Evolutionary conservation across 2,329 filamentous ascomycete species (phyloP).

Genomic region (Trichoderma pleuroti): DNA sequence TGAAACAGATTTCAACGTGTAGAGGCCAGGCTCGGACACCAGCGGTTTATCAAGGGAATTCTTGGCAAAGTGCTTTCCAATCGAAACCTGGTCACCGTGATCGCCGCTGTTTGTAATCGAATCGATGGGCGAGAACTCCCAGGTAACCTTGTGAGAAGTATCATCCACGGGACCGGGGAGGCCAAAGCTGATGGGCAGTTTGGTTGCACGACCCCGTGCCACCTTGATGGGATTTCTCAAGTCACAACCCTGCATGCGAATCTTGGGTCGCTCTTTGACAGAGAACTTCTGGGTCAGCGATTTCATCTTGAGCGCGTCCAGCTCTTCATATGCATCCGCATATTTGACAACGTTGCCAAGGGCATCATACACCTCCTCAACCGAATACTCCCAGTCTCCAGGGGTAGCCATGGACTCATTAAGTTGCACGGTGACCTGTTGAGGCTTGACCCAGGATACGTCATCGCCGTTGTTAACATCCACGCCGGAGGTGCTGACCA

Average conservation of each 20-base stretch:
- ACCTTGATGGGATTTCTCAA: conserved; percentile 77
- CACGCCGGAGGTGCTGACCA: conserved; percentile 59
- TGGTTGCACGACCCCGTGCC: conserved; percentile 65
- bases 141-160: conserved; percentile 69
- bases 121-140: conserved; percentile 75
- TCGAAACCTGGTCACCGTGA: conserved; percentile 56
- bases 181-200: conserved; percentile 69
- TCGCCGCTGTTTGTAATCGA: conserved; percentile 67
- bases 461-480: conserved; percentile 62
- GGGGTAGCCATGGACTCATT: conserved; percentile 82
- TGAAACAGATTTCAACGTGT: conserved; percentile 75
- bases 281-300: conserved; percentile 72
- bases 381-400: conserved; percentile 82
- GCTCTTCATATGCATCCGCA: conserved; percentile 61
- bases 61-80: conserved; percentile 59
- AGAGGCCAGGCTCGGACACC: conserved; percentile 77
- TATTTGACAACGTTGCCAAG: conserved; percentile 86
- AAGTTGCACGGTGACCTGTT: conserved; percentile 73
- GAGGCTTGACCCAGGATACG: conserved; percentile 74
- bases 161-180: conserved; percentile 57
- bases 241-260: conserved; percentile 71
- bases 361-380: conserved; percentile 89
- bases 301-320: conserved; percentile 58
- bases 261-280: conserved; percentile 81
- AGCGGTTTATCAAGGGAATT: conserved; percentile 59